Evolutionary conservation across 257 asterid species (phyloP).

Genomic region (Scutellaria minor): DNA sequence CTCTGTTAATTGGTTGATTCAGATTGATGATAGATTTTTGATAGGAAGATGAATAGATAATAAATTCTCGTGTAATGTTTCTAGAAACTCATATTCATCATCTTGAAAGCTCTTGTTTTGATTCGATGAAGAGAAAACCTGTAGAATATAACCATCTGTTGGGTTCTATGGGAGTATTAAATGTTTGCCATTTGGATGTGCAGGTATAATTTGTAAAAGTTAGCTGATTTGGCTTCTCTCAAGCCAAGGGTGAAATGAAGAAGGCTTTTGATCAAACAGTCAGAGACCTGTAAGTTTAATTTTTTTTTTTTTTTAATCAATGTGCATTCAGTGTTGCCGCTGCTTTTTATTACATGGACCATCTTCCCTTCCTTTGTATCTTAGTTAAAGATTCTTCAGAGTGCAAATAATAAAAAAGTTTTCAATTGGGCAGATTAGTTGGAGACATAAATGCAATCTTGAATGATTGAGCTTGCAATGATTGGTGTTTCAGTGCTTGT

Average conservation of each 20-base stretch:
- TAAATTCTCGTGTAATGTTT: background rate
- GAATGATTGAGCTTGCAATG: background rate
- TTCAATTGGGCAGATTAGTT: background rate
- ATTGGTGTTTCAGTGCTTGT: background rate
- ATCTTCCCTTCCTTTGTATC: constrained; percentile 17
- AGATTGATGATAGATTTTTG: constrained; percentile 29
- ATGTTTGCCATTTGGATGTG: constrained; percentile 26
- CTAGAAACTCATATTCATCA: constrained; percentile 17
- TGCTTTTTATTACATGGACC: constrained; percentile 22
- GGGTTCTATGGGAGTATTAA: constrained; percentile 21
- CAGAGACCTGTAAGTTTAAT: constrained; percentile 80
- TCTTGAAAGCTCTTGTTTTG: constrained; percentile 26
- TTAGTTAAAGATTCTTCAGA: background rate
- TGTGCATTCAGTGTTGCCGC: background rate
- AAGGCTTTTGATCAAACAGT: constrained; percentile 94
- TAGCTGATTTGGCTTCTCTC: constrained; percentile 45
- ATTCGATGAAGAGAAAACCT: constrained; percentile 30
- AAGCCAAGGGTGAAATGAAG: constrained; percentile 67
- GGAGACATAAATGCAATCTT: background rate
- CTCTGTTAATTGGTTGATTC: constrained; percentile 3
- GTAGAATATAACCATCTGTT: constrained; percentile 11
- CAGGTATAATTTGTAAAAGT: constrained; percentile 37
- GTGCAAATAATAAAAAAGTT: background rate
- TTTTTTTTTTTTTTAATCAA: background rate
- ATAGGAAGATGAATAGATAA: background rate